Evolutionary conservation across 2,329 filamentous ascomycete species (phyloP).

Genomic region (Zasmidium angulare): DNA sequence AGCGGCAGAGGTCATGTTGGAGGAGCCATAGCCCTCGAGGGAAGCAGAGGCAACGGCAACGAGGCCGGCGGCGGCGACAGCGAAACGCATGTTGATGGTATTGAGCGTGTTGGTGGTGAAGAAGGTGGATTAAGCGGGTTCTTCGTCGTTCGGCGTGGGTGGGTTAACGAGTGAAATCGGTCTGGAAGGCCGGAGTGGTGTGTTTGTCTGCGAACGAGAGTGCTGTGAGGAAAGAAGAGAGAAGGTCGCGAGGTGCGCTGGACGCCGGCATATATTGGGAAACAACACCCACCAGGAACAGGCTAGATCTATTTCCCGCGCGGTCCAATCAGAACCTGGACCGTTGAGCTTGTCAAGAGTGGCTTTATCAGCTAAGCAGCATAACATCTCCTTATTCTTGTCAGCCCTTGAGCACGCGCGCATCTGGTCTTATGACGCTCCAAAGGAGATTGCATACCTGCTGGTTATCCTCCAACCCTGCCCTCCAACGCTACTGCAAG

Average conservation of each 20-base stretch:
- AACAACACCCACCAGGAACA: neutral
- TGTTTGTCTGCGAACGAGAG: constrained; percentile 1
- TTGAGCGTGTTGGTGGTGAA: constrained; percentile 9
- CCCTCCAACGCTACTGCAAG: neutral
- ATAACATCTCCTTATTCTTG: too few species aligned
- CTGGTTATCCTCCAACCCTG: neutral
- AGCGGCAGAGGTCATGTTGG: constrained; percentile 9
- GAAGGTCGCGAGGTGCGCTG: neutral
- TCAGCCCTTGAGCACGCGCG: too few species aligned
- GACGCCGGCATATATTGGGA: neutral
- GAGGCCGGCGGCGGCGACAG: constrained; percentile 21
- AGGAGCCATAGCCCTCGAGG: neutral
- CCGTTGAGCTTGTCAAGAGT: neutral
- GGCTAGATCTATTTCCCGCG: neutral
- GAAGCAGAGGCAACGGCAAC: constrained; percentile 18
- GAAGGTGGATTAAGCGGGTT: constrained; percentile 12
- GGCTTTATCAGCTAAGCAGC: too few species aligned
- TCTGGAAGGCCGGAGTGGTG: neutral
- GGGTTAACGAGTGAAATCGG: constrained; percentile 1
- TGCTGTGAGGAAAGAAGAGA: constrained; percentile 9
- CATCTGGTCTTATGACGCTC: too few species aligned
- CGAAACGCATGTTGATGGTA: constrained; percentile 24
- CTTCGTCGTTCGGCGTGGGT: constrained; percentile 1
- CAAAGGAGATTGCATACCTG: too few species aligned
- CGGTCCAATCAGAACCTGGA: neutral